Evolutionary conservation across 2,329 filamentous ascomycete species (phyloP).

Genomic region (Plectosphaerella sp.): DNA sequence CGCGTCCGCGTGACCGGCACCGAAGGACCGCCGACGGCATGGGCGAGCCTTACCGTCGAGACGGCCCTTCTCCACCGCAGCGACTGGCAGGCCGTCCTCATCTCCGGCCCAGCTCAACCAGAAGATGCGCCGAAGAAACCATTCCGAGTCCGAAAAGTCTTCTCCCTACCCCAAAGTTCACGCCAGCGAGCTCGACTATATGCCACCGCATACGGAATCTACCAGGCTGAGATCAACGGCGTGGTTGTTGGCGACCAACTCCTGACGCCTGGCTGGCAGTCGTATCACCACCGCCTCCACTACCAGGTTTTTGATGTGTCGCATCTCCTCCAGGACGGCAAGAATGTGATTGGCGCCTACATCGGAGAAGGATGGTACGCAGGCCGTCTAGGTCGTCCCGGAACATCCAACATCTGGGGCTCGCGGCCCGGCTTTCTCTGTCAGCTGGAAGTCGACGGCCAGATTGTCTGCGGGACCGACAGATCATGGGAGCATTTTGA

Average conservation of each 20-base stretch:
- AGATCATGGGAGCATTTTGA: slow-evolving; percentile 27
- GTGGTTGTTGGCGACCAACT: slow-evolving; percentile 27
- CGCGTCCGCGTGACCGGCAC: slow-evolving; percentile 1
- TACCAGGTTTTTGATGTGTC: slow-evolving; percentile 51
- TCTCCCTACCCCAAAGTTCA: slow-evolving; percentile 13
- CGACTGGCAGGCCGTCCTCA: not conserved
- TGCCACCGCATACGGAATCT: slow-evolving; percentile 39
- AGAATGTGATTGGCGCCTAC: slow-evolving; percentile 36
- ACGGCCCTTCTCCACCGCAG: slow-evolving; percentile 3
- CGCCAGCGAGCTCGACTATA: slow-evolving; percentile 36
- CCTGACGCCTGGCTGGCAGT: slow-evolving; percentile 47
- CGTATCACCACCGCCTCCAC: slow-evolving; percentile 40
- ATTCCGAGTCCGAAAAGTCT: slow-evolving; percentile 27
- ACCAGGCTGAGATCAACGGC: slow-evolving; percentile 25
- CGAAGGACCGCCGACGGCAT: slow-evolving; percentile 1
- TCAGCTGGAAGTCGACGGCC: slow-evolving; percentile 2
- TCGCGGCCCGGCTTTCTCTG: slow-evolving; percentile 1
- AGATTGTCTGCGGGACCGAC: slow-evolving; percentile 21
- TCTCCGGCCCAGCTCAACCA: not conserved
- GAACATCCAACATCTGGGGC: slow-evolving; percentile 3
- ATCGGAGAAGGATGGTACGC: slow-evolving; percentile 50
- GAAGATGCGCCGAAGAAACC: slow-evolving; percentile 18
- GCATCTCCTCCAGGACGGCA: slow-evolving; percentile 25
- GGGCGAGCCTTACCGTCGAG: slow-evolving; percentile 18
- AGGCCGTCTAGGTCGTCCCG: slow-evolving; percentile 26